Conservation (phyloP, 2,329 filamentous ascomycete genomes). For the Ophiocordyceps sinensis region DNA sequence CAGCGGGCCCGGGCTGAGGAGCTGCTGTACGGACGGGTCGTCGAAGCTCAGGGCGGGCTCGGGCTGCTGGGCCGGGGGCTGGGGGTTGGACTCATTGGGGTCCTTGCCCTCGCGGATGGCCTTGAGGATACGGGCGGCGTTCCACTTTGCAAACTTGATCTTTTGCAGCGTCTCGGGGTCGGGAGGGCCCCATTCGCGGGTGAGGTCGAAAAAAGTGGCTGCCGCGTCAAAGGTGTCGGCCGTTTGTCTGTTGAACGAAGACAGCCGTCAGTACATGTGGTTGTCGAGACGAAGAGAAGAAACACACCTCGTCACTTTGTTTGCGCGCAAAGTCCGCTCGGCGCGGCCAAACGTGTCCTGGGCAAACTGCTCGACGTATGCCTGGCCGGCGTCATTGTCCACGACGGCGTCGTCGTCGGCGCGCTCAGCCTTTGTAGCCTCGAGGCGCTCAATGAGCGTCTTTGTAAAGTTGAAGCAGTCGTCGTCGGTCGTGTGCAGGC, state of each 20-base stretch:
- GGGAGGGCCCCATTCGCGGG: slow-evolving; percentile 66
- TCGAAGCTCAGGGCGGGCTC: slow-evolving; percentile 40
- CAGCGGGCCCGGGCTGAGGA: slow-evolving; percentile 19
- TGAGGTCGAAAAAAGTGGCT: slow-evolving; percentile 79
- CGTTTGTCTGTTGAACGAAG: slow-evolving; percentile 51
- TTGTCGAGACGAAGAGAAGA: neutral
- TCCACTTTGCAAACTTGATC: slow-evolving; percentile 94
- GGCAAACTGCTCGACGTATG: slow-evolving; percentile 89
- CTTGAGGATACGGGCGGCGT: slow-evolving; percentile 78
- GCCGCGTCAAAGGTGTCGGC: slow-evolving; percentile 89
- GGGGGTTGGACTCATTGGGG: slow-evolving; percentile 82
- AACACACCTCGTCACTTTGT: slow-evolving; percentile 63
- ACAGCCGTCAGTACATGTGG: neutral
- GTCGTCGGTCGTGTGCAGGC: slow-evolving; percentile 63
- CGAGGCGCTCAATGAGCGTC: slow-evolving; percentile 78
- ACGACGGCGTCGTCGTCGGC: slow-evolving; percentile 67
- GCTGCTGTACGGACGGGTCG: slow-evolving; percentile 48
- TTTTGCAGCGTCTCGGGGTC: slow-evolving; percentile 69
- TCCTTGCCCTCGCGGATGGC: slow-evolving; percentile 84
- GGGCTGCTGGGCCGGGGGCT: slow-evolving; percentile 22
- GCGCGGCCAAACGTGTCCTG: slow-evolving; percentile 76
- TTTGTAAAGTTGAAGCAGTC: slow-evolving; percentile 73
- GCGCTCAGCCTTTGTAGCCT: slow-evolving; percentile 46
- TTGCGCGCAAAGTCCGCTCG: slow-evolving; percentile 65
- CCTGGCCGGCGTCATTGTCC: slow-evolving; percentile 76